Conservation (phyloP, 352 stramenopile genomes). For the Phytopythium montanum region DNA sequence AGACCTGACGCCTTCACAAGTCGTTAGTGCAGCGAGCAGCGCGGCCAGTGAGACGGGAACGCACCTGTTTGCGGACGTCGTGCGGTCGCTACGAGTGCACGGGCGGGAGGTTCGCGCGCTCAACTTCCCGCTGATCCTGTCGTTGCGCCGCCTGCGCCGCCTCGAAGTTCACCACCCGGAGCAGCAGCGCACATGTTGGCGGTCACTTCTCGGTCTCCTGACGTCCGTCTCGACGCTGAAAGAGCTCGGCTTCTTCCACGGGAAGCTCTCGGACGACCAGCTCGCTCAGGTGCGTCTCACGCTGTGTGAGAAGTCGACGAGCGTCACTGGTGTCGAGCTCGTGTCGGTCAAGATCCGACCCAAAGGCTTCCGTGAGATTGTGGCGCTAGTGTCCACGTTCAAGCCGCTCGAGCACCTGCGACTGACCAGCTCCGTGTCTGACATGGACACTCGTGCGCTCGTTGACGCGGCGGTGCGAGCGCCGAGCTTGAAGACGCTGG, state of each 20-base stretch:
- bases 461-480: constrained; percentile 34
- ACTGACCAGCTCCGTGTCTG: constrained; percentile 53
- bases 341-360: constrained; percentile 64
- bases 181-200: constrained; percentile 47
- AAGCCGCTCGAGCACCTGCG: constrained; percentile 37
- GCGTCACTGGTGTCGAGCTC: constrained; percentile 46
- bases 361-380: constrained; percentile 42
- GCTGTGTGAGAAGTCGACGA: constrained; percentile 13
- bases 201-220: constrained; percentile 33
- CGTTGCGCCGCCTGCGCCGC: constrained; percentile 34
- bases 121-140: constrained; percentile 41
- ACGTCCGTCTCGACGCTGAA: constrained; percentile 25
- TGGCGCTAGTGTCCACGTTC: constrained; percentile 33
- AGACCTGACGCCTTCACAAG: background rate
- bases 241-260: constrained; percentile 71
- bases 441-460: constrained; percentile 54
- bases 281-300: constrained; percentile 34
- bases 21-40: background rate
- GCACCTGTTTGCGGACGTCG: constrained; percentile 52
- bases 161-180: constrained; percentile 78
- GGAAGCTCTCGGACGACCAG: constrained; percentile 44
- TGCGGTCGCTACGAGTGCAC: constrained; percentile 55
- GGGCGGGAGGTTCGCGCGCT: constrained; percentile 51
- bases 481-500: constrained; percentile 38
- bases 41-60: background rate